Percentiles rank a stretch among this genome's conserved stretches.
Evolutionary conservation across 2,329 filamentous ascomycete genomes (phyloP).

Genomic region (Knufia petricola): DNA sequence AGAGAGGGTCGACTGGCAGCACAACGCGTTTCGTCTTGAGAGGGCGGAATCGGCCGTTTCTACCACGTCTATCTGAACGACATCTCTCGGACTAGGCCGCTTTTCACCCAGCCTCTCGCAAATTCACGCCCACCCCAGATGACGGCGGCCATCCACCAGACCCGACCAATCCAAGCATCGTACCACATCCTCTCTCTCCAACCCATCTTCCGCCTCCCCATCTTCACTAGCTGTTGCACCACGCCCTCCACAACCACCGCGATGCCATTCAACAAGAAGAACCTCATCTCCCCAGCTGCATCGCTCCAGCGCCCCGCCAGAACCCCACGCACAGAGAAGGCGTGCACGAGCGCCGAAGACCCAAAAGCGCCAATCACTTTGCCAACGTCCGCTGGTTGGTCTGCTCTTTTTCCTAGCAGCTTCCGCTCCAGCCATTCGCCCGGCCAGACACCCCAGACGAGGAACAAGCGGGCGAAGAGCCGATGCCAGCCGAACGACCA

Average conservation of each 20-base stretch:
- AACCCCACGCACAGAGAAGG: slow-evolving; percentile 33
- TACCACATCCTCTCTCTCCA: slow-evolving; percentile 23
- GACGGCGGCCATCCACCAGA: slow-evolving; percentile 34
- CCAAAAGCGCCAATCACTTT: slow-evolving; percentile 37
- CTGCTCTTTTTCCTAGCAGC: slow-evolving; percentile 27
- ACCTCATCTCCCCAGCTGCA: slow-evolving; percentile 27
- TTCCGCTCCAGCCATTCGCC: slow-evolving; percentile 35
- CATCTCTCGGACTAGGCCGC: slow-evolving; percentile 33
- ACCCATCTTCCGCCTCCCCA: slow-evolving; percentile 16
- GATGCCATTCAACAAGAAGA: slow-evolving; percentile 27
- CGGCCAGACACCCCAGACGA: slow-evolving; percentile 39
- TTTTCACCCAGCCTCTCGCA: slow-evolving; percentile 35
- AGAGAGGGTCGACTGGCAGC: no score
- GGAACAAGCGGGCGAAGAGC: slow-evolving; percentile 35
- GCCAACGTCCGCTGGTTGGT: slow-evolving; percentile 33
- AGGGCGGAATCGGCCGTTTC: no score
- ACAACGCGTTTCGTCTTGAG: no score
- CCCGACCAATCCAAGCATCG: slow-evolving; percentile 28
- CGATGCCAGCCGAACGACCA: slow-evolving; percentile 40
- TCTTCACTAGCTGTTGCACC: slow-evolving; percentile 17
- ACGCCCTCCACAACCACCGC: slow-evolving; percentile 27
- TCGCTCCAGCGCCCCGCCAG: slow-evolving; percentile 29
- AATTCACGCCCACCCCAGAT: slow-evolving; percentile 35
- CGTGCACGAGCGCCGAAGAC: slow-evolving; percentile 34
- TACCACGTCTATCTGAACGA: slow-evolving; percentile 12